phyloP scores from a whole-genome alignment of 2,329 filamentous ascomycete species.

The Ophiostoma ips region DNA sequence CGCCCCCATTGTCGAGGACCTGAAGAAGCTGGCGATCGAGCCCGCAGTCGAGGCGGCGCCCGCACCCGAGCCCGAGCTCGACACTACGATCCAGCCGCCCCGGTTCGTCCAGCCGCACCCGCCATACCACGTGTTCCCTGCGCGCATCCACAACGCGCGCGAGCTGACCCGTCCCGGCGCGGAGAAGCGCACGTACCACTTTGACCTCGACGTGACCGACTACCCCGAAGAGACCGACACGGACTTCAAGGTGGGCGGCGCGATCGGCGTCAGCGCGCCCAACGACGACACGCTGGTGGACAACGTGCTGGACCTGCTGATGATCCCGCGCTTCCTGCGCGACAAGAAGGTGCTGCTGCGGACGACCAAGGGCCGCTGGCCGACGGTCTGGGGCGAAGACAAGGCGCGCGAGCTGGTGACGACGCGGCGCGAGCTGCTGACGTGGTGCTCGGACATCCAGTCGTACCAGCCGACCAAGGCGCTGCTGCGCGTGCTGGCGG shows the following conservation, averaged over 20 bases:
- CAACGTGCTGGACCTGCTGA: slow-evolving; percentile 67
- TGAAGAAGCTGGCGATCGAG: slow-evolving; percentile 22
- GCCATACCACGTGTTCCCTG: slow-evolving; percentile 81
- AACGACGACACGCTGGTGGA: slow-evolving; percentile 69
- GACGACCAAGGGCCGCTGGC: slow-evolving; percentile 77
- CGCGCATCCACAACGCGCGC: slow-evolving; percentile 70
- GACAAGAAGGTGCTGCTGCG: slow-evolving; percentile 70
- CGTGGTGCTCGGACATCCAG: slow-evolving; percentile 90
- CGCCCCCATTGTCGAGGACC: slow-evolving; percentile 11
- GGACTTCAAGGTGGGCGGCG: slow-evolving; percentile 93
- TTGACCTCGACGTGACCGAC: slow-evolving; percentile 90
- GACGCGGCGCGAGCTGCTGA: slow-evolving; percentile 80
- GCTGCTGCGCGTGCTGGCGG: slow-evolving; percentile 71
- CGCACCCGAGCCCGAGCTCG: slow-evolving; percentile 28
- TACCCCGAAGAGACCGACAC: slow-evolving; percentile 70
- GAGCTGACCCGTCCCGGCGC: slow-evolving; percentile 80
- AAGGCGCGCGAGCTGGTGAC: slow-evolving; percentile 73
- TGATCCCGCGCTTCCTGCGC: slow-evolving; percentile 67
- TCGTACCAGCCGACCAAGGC: slow-evolving; percentile 84
- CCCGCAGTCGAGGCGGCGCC: slow-evolving; percentile 16
- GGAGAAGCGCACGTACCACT: slow-evolving; percentile 95
- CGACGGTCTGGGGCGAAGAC: slow-evolving; percentile 95
- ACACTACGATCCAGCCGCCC: slow-evolving; percentile 60
- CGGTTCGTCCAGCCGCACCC: slow-evolving; percentile 88
- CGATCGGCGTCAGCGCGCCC: slow-evolving; percentile 83